Percentiles rank a stretch among this genome's conserved stretches.
phyloP scores from a whole-genome alignment of 1,139 yeast species.

The Saccharomyces hybrid region DNA sequence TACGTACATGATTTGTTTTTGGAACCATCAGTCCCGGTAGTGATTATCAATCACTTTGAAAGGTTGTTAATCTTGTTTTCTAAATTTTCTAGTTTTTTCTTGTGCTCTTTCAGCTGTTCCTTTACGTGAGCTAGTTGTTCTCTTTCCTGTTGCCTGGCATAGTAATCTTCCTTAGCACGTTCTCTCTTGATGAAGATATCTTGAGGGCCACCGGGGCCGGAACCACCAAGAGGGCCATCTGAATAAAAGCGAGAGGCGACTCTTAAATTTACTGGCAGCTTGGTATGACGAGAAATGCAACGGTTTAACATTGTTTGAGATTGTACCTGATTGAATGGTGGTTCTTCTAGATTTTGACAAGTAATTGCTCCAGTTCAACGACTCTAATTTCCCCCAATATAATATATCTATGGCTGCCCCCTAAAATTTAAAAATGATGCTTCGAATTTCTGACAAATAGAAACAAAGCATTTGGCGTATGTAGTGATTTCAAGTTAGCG shows the following conservation, averaged over 20 bases:
- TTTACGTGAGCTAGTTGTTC: constrained; percentile 50
- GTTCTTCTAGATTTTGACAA: too few species aligned
- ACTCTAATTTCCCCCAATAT: too few species aligned
- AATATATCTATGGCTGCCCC: neutral
- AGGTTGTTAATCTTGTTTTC: constrained; percentile 30
- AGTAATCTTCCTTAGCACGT: constrained; percentile 61
- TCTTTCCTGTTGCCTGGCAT: constrained; percentile 54
- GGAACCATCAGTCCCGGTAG: neutral
- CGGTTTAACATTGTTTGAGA: constrained; percentile 16
- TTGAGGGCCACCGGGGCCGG: constrained; percentile 41
- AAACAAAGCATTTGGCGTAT: neutral
- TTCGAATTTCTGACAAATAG: neutral
- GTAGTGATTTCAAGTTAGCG: neutral
- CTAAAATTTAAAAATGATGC: neutral
- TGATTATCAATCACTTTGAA: constrained; percentile 8
- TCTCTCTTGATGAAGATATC: constrained; percentile 60
- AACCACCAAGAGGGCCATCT: constrained; percentile 46
- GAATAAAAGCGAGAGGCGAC: constrained; percentile 39
- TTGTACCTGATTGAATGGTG: constrained; percentile 13
- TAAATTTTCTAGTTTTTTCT: constrained; percentile 36
- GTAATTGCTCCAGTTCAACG: too few species aligned
- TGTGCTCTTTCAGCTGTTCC: constrained; percentile 46
- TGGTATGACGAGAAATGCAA: constrained; percentile 22
- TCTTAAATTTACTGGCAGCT: constrained; percentile 12
- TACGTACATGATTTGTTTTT: neutral